These are phyloP conservation scores for Mycena capillaripes DNA, from an alignment of 768 basidiomycete species.

Conservation along the genomic window DNA sequence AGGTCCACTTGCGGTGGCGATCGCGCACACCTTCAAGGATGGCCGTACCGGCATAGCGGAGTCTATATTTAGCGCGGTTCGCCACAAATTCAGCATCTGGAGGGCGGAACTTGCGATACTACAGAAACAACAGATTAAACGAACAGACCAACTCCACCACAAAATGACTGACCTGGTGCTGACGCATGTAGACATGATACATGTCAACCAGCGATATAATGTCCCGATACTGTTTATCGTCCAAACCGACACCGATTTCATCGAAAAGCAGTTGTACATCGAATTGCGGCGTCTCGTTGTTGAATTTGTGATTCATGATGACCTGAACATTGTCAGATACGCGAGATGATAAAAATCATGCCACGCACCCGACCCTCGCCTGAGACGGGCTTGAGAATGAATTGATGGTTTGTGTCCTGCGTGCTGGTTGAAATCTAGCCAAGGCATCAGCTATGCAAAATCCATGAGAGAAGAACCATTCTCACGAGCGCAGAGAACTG, in stretches of 20 bases:
- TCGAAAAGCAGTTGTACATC: constrained; percentile 92
- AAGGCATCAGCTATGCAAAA: not conserved
- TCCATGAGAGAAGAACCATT: constrained; percentile 1
- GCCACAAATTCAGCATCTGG: constrained; percentile 67
- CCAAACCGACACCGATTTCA: constrained; percentile 92
- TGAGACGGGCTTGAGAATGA: constrained; percentile 94
- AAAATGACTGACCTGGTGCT: constrained; percentile 71
- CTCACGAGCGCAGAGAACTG: constrained; percentile 83
- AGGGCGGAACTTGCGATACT: constrained; percentile 91
- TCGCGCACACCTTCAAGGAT: constrained; percentile 89
- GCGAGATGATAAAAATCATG: constrained; percentile 20
- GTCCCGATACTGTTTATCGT: constrained; percentile 95
- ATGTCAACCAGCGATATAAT: constrained; percentile 94
- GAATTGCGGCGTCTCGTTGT: constrained; percentile 83
- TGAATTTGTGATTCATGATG: constrained; percentile 84
- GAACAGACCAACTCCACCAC: not conserved
- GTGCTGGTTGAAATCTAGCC: constrained; percentile 61
- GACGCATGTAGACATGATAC: constrained; percentile 94
- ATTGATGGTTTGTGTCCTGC: constrained; percentile 82
- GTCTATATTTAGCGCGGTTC: constrained; percentile 76
- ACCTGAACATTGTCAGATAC: constrained; percentile 59
- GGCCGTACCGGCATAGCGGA: constrained; percentile 84
- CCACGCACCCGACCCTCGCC: constrained; percentile 88
- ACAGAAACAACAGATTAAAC: constrained; percentile 26
- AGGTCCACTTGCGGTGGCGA: constrained; percentile 88